Percentiles rank a stretch among this genome's conserved stretches.
phyloP scores from a whole-genome alignment of 371 early-diverging fungal species.

The Rhizopus delemar region DNA sequence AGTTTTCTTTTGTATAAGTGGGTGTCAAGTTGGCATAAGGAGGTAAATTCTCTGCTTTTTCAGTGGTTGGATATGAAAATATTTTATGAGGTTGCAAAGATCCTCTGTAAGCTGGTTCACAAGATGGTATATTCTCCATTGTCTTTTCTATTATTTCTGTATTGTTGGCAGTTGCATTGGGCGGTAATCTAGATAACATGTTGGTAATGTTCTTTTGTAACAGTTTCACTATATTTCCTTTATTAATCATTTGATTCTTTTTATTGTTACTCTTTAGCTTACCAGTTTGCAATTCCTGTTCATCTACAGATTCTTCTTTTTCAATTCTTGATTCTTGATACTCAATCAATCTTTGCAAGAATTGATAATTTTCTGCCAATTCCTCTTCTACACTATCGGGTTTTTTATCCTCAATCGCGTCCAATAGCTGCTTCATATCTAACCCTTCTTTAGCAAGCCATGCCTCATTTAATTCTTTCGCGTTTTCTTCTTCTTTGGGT shows the following conservation, averaged over 20 bases:
- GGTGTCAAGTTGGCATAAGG: constrained; percentile 48
- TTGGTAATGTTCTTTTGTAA: constrained; percentile 44
- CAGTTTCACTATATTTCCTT: constrained; percentile 32
- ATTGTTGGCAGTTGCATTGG: constrained; percentile 39
- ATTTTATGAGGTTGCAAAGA: constrained; percentile 55
- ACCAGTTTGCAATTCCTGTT: constrained; percentile 40
- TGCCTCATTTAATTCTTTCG: constrained; percentile 30
- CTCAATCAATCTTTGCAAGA: constrained; percentile 31
- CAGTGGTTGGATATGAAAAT: constrained; percentile 58
- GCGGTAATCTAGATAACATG: constrained; percentile 43
- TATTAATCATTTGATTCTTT: not conserved
- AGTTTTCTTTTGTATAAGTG: constrained; percentile 46
- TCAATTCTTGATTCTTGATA: constrained; percentile 46
- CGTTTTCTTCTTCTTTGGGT: constrained; percentile 5
- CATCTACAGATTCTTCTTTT: constrained; percentile 27
- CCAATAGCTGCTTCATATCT: constrained; percentile 33
- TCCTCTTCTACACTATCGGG: constrained; percentile 20
- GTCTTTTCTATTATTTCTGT: constrained; percentile 44
- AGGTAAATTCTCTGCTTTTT: constrained; percentile 40
- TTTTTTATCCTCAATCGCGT: constrained; percentile 22
- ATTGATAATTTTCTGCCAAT: constrained; percentile 35
- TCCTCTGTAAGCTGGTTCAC: constrained; percentile 54
- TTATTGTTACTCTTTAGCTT: not conserved
- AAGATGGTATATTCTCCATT: constrained; percentile 48
- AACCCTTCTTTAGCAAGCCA: constrained; percentile 48